Base-by-base conservation (phyloP, 331 rosid genomes). In the Cydonia oblonga region DNA sequence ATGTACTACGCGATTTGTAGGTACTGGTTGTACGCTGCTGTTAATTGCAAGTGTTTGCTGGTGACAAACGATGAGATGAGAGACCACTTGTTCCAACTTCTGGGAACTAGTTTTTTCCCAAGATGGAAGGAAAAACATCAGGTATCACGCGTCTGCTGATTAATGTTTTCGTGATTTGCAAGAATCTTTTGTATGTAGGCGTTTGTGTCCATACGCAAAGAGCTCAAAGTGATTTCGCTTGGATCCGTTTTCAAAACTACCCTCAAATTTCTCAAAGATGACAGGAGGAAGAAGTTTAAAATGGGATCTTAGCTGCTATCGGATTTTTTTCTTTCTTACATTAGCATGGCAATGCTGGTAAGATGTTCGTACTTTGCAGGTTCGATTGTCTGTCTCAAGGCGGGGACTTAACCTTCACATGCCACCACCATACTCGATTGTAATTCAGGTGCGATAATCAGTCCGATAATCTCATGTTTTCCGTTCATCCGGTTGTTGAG, bases 61-160 rank as follows among this genome's bases (percentile, higher is more conserved):
- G 78, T 90, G 82, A 93, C 97, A 22, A 89, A 93, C 32, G 98
- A 93, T 46, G 97, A 93, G 85, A 93, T 93, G 98, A 84, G 98
- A 77, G 98, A 93, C 71, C 98, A 91, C 80, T 82, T 91, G 73
- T 93, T 93, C 83, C 97, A 89, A 85, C 84, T 93, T 66, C 72
- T 91, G n/a, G 98, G 98, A 58, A 89, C 89, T 42, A 89, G 70
- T 82, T 91, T 93, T 81, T 93, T 93, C 65, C 96, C 96, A 2
- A 87, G 92, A 78, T 93, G 98, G 98, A 93, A 93, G 87, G 96
- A 93, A 88, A 93, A 83, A 46, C 96, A 93, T 81, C 98, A 93
- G 96, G 98, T 83, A 74, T 51, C 58, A 20, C 33, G 24, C 20
- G 53, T 66, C 12, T 59, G 56, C 68, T 26, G 42, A 25, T 13